Evolutionary conservation across 306 rosid species (phyloP).

Genomic region (Acacia acuminata): DNA sequence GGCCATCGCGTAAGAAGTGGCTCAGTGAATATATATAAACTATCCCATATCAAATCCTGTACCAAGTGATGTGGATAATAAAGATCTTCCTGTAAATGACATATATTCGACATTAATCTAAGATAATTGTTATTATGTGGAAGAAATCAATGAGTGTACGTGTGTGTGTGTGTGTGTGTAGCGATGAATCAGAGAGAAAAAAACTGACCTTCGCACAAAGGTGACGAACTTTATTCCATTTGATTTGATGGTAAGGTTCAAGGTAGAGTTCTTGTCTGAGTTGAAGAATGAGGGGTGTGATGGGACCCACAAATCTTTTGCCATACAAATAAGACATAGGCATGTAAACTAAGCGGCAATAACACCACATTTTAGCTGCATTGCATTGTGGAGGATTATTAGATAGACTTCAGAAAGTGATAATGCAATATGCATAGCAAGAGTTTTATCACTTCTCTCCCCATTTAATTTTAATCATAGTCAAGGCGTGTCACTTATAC

Average conservation of each 20-base stretch:
- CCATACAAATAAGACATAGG: conserved; percentile 89
- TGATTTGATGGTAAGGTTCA: conserved; percentile 53
- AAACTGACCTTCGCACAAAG: conserved; percentile 50
- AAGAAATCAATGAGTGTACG: not conserved
- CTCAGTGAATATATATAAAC: conserved; percentile 52
- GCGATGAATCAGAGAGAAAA: not conserved
- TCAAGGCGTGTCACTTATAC: no score
- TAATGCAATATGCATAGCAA: not conserved
- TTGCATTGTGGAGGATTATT: not conserved
- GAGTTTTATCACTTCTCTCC: no score
- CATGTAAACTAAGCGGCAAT: conserved; percentile 73
- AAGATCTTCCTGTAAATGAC: conserved; percentile 43
- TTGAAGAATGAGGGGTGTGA: conserved; percentile 68
- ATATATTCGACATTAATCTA: not conserved
- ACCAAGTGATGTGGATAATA: conserved; percentile 39
- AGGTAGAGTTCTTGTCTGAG: conserved; percentile 57
- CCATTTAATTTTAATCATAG: no score
- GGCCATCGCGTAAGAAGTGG: conserved; percentile 83
- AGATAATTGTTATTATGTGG: not conserved
- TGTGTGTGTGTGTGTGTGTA: not conserved
- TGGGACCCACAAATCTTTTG: conserved; percentile 67
- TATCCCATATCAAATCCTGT: conserved; percentile 74
- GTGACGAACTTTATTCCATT: conserved; percentile 72
- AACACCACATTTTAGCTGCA: conserved; percentile 87
- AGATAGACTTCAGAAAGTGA: not conserved